Evolutionary conservation across 2,329 filamentous ascomycete genomes (phyloP).

Genomic region (Clarireedia hainanense): DNA sequence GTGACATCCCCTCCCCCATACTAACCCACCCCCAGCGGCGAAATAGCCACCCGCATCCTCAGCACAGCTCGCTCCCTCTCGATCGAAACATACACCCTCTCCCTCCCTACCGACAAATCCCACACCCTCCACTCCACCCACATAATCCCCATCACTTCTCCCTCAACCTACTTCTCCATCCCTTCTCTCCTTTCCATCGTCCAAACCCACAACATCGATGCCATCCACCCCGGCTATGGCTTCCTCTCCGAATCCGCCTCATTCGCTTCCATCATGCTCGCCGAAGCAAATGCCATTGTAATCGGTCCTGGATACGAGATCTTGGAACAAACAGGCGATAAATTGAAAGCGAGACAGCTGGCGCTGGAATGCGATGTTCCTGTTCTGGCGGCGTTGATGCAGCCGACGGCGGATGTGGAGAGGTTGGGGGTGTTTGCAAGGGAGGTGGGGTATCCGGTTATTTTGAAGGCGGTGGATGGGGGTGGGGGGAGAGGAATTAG

Average conservation of each 20-base stretch:
- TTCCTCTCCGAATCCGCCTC: slow-evolving; percentile 61
- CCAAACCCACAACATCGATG: slow-evolving; percentile 45
- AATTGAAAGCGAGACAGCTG: slow-evolving; percentile 57
- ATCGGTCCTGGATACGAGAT: slow-evolving; percentile 52
- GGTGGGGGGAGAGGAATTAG: slow-evolving; percentile 60
- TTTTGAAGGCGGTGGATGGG: slow-evolving; percentile 53
- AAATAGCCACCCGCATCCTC: slow-evolving; percentile 55
- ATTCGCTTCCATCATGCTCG: slow-evolving; percentile 59
- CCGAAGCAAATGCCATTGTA: slow-evolving; percentile 59
- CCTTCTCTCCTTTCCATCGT: slow-evolving; percentile 38
- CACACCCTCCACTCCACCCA: slow-evolving; percentile 45
- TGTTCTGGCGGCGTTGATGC: slow-evolving; percentile 66
- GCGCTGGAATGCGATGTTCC: slow-evolving; percentile 55
- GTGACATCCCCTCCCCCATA: not conserved
- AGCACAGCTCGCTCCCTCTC: slow-evolving; percentile 50
- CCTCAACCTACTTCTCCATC: slow-evolving; percentile 46
- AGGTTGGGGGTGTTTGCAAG: slow-evolving; percentile 46
- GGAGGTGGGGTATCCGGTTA: slow-evolving; percentile 37
- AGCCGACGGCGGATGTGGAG: slow-evolving; percentile 49
- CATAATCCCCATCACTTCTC: slow-evolving; percentile 41
- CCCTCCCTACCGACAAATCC: slow-evolving; percentile 45
- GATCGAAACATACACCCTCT: slow-evolving; percentile 48
- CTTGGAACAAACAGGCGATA: slow-evolving; percentile 28
- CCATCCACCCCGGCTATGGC: slow-evolving; percentile 67
- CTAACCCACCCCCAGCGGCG: slow-evolving; percentile 38